Evolutionary conservation across 345 rosid species (phyloP).

Genomic region (Aethionema arabicum): DNA sequence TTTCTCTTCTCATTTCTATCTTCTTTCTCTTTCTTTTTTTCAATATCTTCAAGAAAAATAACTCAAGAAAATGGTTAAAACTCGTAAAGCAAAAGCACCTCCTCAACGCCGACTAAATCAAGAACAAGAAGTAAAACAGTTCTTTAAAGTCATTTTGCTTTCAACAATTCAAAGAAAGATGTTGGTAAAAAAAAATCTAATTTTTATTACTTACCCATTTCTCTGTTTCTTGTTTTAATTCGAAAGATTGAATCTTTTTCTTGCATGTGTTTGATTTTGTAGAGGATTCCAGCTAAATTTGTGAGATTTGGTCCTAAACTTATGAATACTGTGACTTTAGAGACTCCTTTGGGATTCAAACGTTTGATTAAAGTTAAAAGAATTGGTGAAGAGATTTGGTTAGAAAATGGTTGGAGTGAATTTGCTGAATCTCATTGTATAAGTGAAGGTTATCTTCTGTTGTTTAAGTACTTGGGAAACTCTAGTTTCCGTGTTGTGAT

Average conservation of each 20-base stretch:
- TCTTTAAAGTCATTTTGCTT: conserved; percentile 9
- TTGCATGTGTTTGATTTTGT: conserved; percentile 24
- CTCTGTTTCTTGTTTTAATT: background rate
- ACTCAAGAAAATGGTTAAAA: background rate
- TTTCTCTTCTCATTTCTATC: background rate
- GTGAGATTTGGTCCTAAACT: conserved; percentile 35
- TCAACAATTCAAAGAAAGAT: conserved; percentile 16
- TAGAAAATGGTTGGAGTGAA: conserved; percentile 33
- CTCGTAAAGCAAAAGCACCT: conserved; percentile 21
- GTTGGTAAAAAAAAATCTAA: conserved; percentile 20
- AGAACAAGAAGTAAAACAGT: conserved; percentile 10
- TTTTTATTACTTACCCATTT: background rate
- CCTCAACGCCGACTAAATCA: conserved; percentile 9
- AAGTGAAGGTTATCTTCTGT: conserved; percentile 24
- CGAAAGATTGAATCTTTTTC: background rate
- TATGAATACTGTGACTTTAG: conserved; percentile 15
- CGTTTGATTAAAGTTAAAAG: conserved; percentile 20
- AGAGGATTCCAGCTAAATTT: conserved; percentile 30
- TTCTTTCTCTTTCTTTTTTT: background rate
- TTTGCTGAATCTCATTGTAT: conserved; percentile 30
- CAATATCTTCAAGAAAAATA: background rate
- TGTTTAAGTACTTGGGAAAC: conserved; percentile 22
- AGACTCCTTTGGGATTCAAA: conserved; percentile 30
- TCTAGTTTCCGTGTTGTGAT: conserved; percentile 27
- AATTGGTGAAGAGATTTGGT: conserved; percentile 28